phyloP scores from a whole-genome alignment of 192 early-diverging fungal species.

The Backusella westeae region DNA sequence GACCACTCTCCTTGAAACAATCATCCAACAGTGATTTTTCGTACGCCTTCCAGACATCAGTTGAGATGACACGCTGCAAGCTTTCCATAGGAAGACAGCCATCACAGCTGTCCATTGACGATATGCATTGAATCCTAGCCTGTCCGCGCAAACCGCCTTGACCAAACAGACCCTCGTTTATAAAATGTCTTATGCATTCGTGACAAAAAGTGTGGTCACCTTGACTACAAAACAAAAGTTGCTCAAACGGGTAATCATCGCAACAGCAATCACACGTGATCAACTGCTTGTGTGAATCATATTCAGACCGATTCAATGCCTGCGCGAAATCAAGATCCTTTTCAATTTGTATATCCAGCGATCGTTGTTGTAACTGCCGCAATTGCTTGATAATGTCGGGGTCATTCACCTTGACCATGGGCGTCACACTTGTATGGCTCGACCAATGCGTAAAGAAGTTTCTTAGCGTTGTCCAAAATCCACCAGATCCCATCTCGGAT shows the following conservation, averaged over 20 bases:
- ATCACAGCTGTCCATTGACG: constrained; percentile 19
- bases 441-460: constrained; percentile 34
- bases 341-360: constrained; percentile 14
- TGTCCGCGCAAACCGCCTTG: constrained; percentile 39
- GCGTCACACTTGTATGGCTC: neutral
- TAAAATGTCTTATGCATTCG: constrained; percentile 37
- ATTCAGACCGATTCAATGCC: constrained; percentile 35
- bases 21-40: constrained; percentile 26
- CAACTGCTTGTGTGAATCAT: constrained; percentile 24
- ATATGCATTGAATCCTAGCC: constrained; percentile 30
- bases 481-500: constrained; percentile 22
- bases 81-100: constrained; percentile 23
- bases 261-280: constrained; percentile 51
- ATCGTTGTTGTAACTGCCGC: neutral
- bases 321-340: constrained; percentile 32
- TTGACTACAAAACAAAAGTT: constrained; percentile 35
- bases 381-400: constrained; percentile 14
- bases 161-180: constrained; percentile 43
- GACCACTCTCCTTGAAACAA: constrained; percentile 11
- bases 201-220: constrained; percentile 44
- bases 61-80: constrained; percentile 18
- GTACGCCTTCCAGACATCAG: constrained; percentile 34
- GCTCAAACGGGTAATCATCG: constrained; percentile 45
- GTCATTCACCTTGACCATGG: constrained; percentile 10
- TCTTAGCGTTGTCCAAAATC: constrained; percentile 32